Evolutionary conservation across 331 rosid species (phyloP).

Genomic region (Spiraea crenata): DNA sequence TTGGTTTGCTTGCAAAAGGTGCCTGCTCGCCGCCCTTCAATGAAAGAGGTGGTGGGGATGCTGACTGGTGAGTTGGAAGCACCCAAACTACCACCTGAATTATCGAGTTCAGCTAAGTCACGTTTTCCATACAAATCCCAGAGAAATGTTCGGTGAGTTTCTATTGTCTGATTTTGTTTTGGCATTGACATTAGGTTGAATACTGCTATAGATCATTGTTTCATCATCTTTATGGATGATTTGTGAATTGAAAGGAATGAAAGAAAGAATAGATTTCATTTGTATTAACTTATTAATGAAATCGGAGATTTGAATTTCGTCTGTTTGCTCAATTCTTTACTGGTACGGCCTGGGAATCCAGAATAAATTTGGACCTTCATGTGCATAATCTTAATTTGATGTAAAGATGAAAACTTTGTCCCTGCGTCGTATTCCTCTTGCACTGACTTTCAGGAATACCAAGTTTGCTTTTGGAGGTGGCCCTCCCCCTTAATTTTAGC

Average conservation of each 20-base stretch:
- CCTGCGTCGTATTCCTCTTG: conserved; percentile 9
- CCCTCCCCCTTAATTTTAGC: conserved; percentile 1
- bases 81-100: conserved; percentile 71
- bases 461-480: conserved; percentile 18
- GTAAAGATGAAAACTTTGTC: conserved; percentile 11
- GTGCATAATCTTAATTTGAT: conserved; percentile 1
- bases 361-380: background rate
- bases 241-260: conserved; percentile 13
- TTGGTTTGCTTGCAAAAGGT: conserved; percentile 72
- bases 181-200: background rate
- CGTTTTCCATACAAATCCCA: conserved; percentile 60
- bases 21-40: conserved; percentile 81
- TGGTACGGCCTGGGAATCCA: conserved; percentile 7
- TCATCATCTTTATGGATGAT: conserved; percentile 31
- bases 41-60: conserved; percentile 85
- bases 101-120: conserved; percentile 76
- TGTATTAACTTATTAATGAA: conserved; percentile 10
- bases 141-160: conserved; percentile 52
- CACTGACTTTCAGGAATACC: conserved; percentile 24
- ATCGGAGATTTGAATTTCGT: background rate
- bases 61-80: conserved; percentile 66
- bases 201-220: conserved; percentile 24
- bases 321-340: background rate
- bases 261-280: conserved; percentile 4
- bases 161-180: background rate